phyloP scores from a whole-genome alignment of 768 basidiomycete species.

The Hysterangium stoloniferum region DNA sequence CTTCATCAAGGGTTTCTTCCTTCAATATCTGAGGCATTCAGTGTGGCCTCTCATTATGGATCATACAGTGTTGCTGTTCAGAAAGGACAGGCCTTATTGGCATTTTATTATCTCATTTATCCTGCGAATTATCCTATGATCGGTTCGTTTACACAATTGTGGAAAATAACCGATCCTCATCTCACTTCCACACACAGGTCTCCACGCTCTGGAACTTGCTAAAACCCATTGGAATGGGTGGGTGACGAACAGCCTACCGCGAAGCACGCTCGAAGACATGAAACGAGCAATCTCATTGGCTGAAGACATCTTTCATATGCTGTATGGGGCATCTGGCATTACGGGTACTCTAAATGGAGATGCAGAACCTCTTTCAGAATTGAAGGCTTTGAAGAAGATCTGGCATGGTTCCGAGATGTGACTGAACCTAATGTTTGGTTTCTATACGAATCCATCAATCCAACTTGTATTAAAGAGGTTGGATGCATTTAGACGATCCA shows the following conservation, averaged over 20 bases:
- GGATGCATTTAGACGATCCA: too few relatives aligned
- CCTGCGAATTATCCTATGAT: slow-evolving; percentile 77
- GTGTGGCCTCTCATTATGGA: slow-evolving; percentile 62
- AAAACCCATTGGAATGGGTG: slow-evolving; percentile 72
- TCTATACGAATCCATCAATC: too few relatives aligned
- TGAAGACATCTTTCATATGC: neutral
- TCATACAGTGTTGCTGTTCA: slow-evolving; percentile 43
- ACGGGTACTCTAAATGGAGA: neutral
- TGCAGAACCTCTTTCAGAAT: neutral
- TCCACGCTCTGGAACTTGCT: slow-evolving; percentile 68
- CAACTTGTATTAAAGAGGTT: too few relatives aligned
- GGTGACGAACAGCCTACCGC: slow-evolving; percentile 22
- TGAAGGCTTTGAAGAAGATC: neutral
- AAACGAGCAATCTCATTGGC: neutral
- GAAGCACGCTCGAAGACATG: neutral
- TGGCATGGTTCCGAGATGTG: too few relatives aligned
- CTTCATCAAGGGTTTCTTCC: slow-evolving; percentile 55
- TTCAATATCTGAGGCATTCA: slow-evolving; percentile 53
- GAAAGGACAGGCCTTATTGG: slow-evolving; percentile 50
- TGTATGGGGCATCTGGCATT: neutral
- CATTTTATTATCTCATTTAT: slow-evolving; percentile 63
- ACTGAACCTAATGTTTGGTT: too few relatives aligned
- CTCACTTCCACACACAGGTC: slow-evolving; percentile 35
- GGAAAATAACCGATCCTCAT: neutral
- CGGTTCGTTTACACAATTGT: slow-evolving; percentile 35